phyloP scores from a whole-genome alignment of 1,284 basidiomycete genomes.

The Meripilus lineatus region DNA sequence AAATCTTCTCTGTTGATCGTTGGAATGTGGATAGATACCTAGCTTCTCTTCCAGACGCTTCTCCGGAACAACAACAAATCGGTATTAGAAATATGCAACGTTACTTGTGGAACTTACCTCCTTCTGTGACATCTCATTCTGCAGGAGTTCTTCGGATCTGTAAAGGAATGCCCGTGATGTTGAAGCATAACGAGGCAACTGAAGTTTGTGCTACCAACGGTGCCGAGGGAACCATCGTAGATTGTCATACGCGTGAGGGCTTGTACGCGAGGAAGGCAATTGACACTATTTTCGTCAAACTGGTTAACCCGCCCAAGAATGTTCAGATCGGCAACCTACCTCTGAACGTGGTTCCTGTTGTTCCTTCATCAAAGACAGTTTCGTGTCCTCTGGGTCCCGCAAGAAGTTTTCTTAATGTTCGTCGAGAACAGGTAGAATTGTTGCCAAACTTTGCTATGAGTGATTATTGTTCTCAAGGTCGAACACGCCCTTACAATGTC shows the following conservation, averaged over 20 bases:
- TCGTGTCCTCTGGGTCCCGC: constrained; percentile 25
- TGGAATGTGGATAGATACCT: constrained; percentile 3
- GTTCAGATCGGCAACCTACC: constrained; percentile 30
- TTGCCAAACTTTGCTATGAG: constrained; percentile 39
- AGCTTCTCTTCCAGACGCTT: not conserved
- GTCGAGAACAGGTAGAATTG: constrained; percentile 28
- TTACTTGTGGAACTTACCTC: constrained; percentile 25
- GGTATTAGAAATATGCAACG: constrained; percentile 20
- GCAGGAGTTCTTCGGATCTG: constrained; percentile 35
- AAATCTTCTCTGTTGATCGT: constrained; percentile 28
- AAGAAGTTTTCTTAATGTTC: constrained; percentile 17
- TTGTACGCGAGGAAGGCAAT: constrained; percentile 17
- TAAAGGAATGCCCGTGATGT: constrained; percentile 36
- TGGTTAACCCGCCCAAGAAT: constrained; percentile 25
- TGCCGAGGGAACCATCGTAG: constrained; percentile 32
- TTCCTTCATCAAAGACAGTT: constrained; percentile 8
- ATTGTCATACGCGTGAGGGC: constrained; percentile 22
- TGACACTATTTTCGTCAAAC: constrained; percentile 32
- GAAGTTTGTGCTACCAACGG: no score
- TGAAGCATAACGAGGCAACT: constrained; percentile 32
- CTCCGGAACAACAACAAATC: no score
- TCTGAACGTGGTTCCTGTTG: constrained; percentile 34
- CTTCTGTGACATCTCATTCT: constrained; percentile 16
- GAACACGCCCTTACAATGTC: no score
- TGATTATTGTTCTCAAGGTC: constrained; percentile 32